These are phyloP conservation scores for Calvatia gigantea DNA, from an alignment of 768 basidiomycete genomes.

Conservation along the genomic window DNA sequence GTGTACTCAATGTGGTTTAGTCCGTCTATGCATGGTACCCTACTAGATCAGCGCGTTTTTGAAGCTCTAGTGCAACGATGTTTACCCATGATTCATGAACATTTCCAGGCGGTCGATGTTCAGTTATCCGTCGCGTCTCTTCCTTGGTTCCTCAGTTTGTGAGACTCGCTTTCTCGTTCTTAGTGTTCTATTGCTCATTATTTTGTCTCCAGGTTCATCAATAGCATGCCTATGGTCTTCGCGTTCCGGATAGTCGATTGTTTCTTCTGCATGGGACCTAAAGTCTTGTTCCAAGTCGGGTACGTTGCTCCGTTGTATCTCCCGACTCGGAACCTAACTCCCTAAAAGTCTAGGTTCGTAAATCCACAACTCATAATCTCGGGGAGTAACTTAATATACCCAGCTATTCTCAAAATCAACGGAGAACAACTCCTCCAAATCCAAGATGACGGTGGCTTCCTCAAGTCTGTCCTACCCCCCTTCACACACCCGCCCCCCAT, in stretches of 20 bases:
- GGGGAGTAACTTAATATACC: slow-evolving; percentile 13
- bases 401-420: slow-evolving; percentile 97
- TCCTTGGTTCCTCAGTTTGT: slow-evolving; percentile 98
- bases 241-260: slow-evolving; percentile 98
- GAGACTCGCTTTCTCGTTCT: slow-evolving; percentile 30
- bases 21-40: slow-evolving; percentile 97
- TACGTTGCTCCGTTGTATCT: slow-evolving; percentile 52
- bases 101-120: slow-evolving; percentile 88
- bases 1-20: slow-evolving; percentile 33
- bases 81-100: slow-evolving; percentile 91
- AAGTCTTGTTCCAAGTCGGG: slow-evolving; percentile 99
- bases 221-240: slow-evolving; percentile 96
- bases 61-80: slow-evolving; percentile 88
- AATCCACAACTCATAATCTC: neutral
- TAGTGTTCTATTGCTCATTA: neutral
- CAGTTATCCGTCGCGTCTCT: slow-evolving; percentile 95
- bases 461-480: slow-evolving; percentile 57
- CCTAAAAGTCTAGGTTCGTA: slow-evolving; percentile 4
- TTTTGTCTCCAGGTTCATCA: slow-evolving; percentile 64
- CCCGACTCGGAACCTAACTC: slow-evolving; percentile 32
- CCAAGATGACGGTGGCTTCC: slow-evolving; percentile 95
- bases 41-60: slow-evolving; percentile 98
- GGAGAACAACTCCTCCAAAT: slow-evolving; percentile 88
- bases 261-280: slow-evolving; percentile 98
- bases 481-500: neutral